These are phyloP conservation scores for Phytophthora pistaciae DNA, from an alignment of 352 stramenopile species.

Conservation along the genomic window DNA sequence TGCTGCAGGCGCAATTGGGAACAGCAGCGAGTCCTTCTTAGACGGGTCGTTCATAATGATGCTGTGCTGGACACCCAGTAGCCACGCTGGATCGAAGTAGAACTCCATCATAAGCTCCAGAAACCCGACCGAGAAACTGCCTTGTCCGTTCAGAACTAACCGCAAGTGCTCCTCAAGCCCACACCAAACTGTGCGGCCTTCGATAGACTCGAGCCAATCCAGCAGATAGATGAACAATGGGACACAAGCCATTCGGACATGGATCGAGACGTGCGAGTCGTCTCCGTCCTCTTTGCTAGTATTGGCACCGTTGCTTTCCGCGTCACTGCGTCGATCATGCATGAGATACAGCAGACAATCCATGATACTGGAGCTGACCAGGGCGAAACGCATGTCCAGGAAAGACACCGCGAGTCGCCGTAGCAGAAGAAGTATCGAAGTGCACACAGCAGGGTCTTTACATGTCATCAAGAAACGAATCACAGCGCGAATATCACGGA, in stretches of 20 bases:
- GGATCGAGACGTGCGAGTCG: slow-evolving; percentile 29
- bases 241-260: slow-evolving; percentile 63
- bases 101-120: slow-evolving; percentile 89
- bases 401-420: slow-evolving; percentile 72
- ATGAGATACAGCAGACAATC: slow-evolving; percentile 78
- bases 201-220: slow-evolving; percentile 84
- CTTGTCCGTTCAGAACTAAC: slow-evolving; percentile 75
- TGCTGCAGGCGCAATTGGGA: slow-evolving; percentile 59
- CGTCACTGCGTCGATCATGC: slow-evolving; percentile 30
- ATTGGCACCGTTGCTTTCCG: slow-evolving; percentile 10
- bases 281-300: slow-evolving; percentile 1
- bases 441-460: slow-evolving; percentile 57
- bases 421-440: slow-evolving; percentile 65
- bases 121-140: slow-evolving; percentile 73
- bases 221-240: slow-evolving; percentile 79
- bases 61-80: slow-evolving; percentile 77
- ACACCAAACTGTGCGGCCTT: slow-evolving; percentile 87
- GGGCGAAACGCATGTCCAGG: slow-evolving; percentile 75
- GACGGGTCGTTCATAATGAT: slow-evolving; percentile 88
- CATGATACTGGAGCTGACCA: slow-evolving; percentile 82
- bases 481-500: slow-evolving; percentile 73
- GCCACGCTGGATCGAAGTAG: slow-evolving; percentile 73
- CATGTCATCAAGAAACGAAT: slow-evolving; percentile 72
- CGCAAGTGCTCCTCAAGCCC: slow-evolving; percentile 83
- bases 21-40: slow-evolving; percentile 77